Percentiles rank a stretch among this genome's conserved stretches.
Conservation (phyloP, 371 early-diverging fungal species). For the Mortierella sp. region DNA sequence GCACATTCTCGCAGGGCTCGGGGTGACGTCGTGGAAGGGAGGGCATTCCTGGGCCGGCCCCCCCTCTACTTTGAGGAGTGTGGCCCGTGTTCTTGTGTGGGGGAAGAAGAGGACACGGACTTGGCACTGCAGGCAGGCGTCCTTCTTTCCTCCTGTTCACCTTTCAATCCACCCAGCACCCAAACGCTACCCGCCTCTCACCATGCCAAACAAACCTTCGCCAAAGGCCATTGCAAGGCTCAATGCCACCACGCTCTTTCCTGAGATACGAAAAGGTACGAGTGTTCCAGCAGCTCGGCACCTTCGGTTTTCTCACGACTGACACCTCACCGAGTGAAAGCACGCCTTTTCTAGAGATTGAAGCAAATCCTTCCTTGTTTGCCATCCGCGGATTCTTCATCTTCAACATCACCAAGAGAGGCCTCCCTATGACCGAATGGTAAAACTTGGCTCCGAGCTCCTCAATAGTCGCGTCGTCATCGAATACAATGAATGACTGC, state of each 20-base stretch:
- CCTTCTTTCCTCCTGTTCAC: neutral
- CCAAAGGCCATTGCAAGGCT: conserved; percentile 47
- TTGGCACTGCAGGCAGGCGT: neutral
- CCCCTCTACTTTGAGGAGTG: too few species aligned
- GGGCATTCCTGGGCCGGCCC: too few species aligned
- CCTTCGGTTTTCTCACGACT: neutral
- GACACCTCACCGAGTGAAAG: neutral
- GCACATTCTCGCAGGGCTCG: too few species aligned
- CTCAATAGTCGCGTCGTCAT: too few species aligned
- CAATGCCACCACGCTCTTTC: conserved; percentile 51
- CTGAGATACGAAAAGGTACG: conserved; percentile 48
- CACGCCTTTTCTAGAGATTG: conserved; percentile 26
- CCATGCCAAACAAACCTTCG: conserved; percentile 38
- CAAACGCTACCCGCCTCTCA: neutral
- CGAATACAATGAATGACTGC: neutral
- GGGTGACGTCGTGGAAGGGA: too few species aligned
- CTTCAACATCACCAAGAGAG: conserved; percentile 47
- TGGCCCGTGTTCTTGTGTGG: too few species aligned
- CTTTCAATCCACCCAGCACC: neutral
- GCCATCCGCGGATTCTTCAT: conserved; percentile 48
- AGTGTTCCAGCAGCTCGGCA: neutral
- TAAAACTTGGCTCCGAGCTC: neutral
- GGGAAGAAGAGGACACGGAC: too few species aligned
- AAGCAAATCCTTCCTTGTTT: conserved; percentile 36
- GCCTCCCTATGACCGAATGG: conserved; percentile 45